Percentiles rank a stretch among this genome's conserved stretches.
Conservation (phyloP, 192 early-diverging fungal species). For the Podila verticillata region DNA sequence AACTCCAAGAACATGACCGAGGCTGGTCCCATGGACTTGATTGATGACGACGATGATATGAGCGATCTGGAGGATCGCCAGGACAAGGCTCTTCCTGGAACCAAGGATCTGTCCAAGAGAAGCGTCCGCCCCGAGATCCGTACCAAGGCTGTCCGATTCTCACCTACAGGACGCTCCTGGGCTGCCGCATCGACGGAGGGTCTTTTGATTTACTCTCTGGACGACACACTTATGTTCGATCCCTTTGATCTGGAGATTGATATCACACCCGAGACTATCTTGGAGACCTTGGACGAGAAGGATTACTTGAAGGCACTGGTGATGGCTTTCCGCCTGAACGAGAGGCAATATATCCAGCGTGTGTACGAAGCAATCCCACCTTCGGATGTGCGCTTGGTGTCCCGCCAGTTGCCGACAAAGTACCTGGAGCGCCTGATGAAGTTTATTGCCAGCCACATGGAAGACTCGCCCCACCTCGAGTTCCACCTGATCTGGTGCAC, state of each 20-base stretch:
- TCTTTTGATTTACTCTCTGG: constrained; percentile 93
- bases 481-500: constrained; percentile 89
- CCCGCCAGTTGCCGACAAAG: constrained; percentile 84
- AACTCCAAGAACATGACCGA: constrained; percentile 96
- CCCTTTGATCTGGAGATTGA: constrained; percentile 98
- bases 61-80: constrained; percentile 87
- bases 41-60: constrained; percentile 85
- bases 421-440: constrained; percentile 88
- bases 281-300: constrained; percentile 74
- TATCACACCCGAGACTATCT: constrained; percentile 90
- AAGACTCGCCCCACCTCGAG: constrained; percentile 85
- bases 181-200: constrained; percentile 97
- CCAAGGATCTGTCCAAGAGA: constrained; percentile 84
- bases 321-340: constrained; percentile 95
- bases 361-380: constrained; percentile 87
- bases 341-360: constrained; percentile 75
- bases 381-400: constrained; percentile 75
- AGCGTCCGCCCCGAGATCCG: constrained; percentile 82
- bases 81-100: constrained; percentile 90
- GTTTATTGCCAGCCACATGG: constrained; percentile 84
- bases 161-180: constrained; percentile 95
- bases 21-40: constrained; percentile 84
- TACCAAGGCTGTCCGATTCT: constrained; percentile 88
- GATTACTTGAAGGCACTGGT: constrained; percentile 91
- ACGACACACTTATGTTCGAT: constrained; percentile 93